Base-by-base conservation (phyloP, 164 flowering plant genomes). In the Buxus sempervirens region DNA sequence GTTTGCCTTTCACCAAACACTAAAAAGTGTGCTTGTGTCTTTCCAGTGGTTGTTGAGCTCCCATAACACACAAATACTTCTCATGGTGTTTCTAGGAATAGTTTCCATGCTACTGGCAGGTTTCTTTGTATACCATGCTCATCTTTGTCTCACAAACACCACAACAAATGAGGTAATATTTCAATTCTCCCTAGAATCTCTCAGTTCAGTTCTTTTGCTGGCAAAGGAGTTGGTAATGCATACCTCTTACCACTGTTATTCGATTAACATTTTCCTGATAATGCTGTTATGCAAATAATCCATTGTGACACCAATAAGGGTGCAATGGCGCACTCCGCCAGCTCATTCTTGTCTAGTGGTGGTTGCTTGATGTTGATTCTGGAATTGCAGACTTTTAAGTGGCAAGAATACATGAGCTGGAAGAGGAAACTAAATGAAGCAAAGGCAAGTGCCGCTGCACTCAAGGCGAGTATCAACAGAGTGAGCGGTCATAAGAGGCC, bases 1-100 rank as follows among this genome's bases (percentile, higher is more conserved):
- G 42, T 16, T 68, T 23, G 16, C 49, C 69, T 23, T 58, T 68
- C 16, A 18, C 14, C 21, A 24, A 22, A 12, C 25, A 36, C 56
- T 27, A 26, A 72, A 42, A 54, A 18, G 23, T 70, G 8, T 63
- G 26, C 54, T 78, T 58, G 61, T 63, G 23, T 75, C n/a, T 25
- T 13, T 61, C 65, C 93, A 96, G 99, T 96, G 99, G 99, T 65
- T 96, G 74, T 63, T 93, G 85, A 75, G 81, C 70, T 82, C 97
- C 38, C 87, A 87, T 69, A 89, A 92, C 82, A 89, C 96, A n/a
- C 99, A 95, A 75, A 76, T 95, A 77, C 96, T 95, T 71, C 75
- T 92, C 10, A 85, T 90, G 88, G 90, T 90, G 78, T 95, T 95
- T 77, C 87, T 92, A 53, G 91, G 86, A 59, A 78, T 90, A 25